Evolutionary conservation across 768 basidiomycete species (phyloP).

Genomic region (Mycena epipterygia): DNA sequence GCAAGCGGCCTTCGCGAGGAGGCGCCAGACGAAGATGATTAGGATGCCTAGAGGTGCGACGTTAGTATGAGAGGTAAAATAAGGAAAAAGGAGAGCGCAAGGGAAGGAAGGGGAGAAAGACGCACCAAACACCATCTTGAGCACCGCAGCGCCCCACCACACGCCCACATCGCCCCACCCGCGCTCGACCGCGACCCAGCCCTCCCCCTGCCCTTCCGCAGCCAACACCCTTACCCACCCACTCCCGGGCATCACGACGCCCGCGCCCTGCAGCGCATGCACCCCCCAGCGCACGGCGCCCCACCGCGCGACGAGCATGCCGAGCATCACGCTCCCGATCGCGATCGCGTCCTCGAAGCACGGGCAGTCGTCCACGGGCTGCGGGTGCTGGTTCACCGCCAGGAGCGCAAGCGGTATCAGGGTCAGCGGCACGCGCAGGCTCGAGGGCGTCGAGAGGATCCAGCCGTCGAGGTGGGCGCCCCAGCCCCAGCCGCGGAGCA

Average conservation of each 20-base stretch:
- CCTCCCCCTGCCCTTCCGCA: constrained; percentile 23
- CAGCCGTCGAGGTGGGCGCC: constrained; percentile 50
- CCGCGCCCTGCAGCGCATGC: constrained; percentile 42
- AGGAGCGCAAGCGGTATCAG: constrained; percentile 75
- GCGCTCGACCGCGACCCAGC: constrained; percentile 34
- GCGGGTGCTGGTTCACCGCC: constrained; percentile 90
- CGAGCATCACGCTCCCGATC: constrained; percentile 86
- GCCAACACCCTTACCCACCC: constrained; percentile 59
- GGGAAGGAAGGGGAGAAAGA: constrained; percentile 11
- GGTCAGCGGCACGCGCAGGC: constrained; percentile 64
- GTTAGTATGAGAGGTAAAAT: neutral
- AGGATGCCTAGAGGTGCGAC: constrained; percentile 69
- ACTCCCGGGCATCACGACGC: constrained; percentile 69
- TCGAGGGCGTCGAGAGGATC: constrained; percentile 42
- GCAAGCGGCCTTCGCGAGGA: constrained; percentile 83
- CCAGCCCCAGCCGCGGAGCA: constrained; percentile 40
- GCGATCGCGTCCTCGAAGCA: constrained; percentile 99
- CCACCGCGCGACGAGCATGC: constrained; percentile 82
- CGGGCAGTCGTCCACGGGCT: constrained; percentile 96
- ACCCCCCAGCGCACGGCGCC: constrained; percentile 59
- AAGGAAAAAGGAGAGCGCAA: neutral
- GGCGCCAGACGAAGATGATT: constrained; percentile 88
- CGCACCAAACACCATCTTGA: constrained; percentile 63
- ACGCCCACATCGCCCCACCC: constrained; percentile 56
- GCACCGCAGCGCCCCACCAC: constrained; percentile 62